These are phyloP conservation scores for Arctium minus DNA, from an alignment of 129 eudicot genomes.

Conservation along the genomic window DNA sequence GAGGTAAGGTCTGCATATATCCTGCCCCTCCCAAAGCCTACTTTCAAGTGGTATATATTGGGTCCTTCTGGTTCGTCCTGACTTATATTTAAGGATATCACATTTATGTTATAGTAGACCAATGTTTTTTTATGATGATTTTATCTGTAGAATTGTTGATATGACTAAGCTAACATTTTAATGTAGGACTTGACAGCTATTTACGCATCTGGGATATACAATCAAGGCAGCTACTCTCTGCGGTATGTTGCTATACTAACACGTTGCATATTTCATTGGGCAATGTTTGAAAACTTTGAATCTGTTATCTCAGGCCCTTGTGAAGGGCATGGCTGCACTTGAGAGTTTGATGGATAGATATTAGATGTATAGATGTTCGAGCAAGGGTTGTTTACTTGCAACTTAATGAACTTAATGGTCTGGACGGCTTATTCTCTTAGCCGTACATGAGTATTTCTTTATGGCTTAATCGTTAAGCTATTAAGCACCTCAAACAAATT, in stretches of 20 bases:
- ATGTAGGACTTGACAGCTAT: conserved; percentile 83
- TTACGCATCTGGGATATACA: conserved; percentile 88
- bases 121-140: not conserved
- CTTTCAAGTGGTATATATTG: no score
- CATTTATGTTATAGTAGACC: not conserved
- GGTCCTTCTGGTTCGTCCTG: not conserved
- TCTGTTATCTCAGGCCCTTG: not conserved
- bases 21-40: no score
- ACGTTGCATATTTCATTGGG: not conserved
- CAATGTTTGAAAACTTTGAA: not conserved
- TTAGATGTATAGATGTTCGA: not conserved
- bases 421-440: no score
- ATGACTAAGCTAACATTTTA: conserved; percentile 3
- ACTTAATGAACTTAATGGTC: no score
- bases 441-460: no score
- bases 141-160: not conserved
- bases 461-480: no score
- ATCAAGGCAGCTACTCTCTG: conserved; percentile 89
- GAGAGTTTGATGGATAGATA: not conserved
- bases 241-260: conserved; percentile 53
- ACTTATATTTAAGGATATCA: not conserved
- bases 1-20: no score
- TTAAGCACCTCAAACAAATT: no score
- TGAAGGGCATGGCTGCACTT: not conserved
- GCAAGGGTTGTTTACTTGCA: not conserved